These are phyloP conservation scores for Collybia mongolica DNA, from an alignment of 768 basidiomycete species.

Conservation along the genomic window DNA sequence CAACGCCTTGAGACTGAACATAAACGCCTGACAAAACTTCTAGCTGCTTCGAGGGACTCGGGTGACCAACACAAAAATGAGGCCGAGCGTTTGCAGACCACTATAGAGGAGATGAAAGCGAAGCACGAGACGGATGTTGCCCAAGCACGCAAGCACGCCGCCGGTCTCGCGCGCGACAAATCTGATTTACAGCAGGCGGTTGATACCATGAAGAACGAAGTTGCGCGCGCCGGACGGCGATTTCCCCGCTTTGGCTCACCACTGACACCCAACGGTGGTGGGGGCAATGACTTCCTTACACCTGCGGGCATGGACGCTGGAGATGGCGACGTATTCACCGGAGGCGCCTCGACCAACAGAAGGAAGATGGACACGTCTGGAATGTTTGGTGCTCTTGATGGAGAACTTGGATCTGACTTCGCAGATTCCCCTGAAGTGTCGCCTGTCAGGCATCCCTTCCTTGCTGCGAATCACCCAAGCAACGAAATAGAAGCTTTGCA, in stretches of 20 bases:
- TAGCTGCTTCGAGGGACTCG: constrained; percentile 70
- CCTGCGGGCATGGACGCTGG: constrained; percentile 53
- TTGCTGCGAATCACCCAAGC: constrained; percentile 70
- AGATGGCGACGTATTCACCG: constrained; percentile 70
- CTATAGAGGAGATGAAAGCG: constrained; percentile 72
- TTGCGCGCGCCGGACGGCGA: constrained; percentile 59
- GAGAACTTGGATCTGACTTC: constrained; percentile 43
- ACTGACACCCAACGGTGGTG: constrained; percentile 60
- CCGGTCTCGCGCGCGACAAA: constrained; percentile 88
- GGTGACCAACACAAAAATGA: constrained; percentile 89
- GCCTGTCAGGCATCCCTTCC: constrained; percentile 48
- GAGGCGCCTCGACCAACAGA: constrained; percentile 62
- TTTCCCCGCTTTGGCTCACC: constrained; percentile 71
- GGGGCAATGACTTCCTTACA: constrained; percentile 40
- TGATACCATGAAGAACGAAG: constrained; percentile 73
- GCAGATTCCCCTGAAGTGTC: constrained; percentile 65
- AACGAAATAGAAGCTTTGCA: constrained; percentile 83
- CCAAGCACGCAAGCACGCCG: constrained; percentile 83
- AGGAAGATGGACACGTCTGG: constrained; percentile 46
- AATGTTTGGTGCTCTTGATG: constrained; percentile 32
- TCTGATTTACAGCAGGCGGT: constrained; percentile 83
- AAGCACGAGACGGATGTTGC: constrained; percentile 97
- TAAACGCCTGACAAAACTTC: constrained; percentile 73
- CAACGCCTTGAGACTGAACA: constrained; percentile 81
- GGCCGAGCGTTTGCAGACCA: constrained; percentile 61